A percentile compares a stretch with the other conserved stretches of the same genome.
These are phyloP conservation scores for Sarcodon sp. DNA, from an alignment of 768 basidiomycete genomes.

Conservation along the genomic window DNA sequence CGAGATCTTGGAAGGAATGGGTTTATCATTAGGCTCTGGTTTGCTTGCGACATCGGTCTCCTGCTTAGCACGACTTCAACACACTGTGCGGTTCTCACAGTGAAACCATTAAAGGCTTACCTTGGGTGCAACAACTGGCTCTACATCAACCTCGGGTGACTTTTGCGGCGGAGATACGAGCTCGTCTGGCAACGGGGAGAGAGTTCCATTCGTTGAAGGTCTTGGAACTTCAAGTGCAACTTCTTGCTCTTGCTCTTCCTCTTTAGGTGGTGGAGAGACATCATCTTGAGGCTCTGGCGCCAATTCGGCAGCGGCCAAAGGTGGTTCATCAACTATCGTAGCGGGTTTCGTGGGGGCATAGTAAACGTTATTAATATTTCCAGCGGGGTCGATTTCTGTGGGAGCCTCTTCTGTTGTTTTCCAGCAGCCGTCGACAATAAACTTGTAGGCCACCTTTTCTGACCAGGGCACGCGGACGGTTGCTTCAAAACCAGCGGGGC, in stretches of 20 bases:
- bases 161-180: background rate
- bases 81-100: too few species aligned
- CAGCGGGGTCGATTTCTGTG: slow-evolving; percentile 45
- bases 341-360: slow-evolving; percentile 34
- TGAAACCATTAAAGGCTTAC: too few species aligned
- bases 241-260: too few species aligned
- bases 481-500: slow-evolving; percentile 41
- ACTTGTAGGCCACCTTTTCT: slow-evolving; percentile 61
- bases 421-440: slow-evolving; percentile 69
- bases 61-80: too few species aligned
- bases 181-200: background rate
- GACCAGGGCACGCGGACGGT: slow-evolving; percentile 46
- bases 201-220: background rate
- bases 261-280: slow-evolving; percentile 14
- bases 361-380: slow-evolving; percentile 63
- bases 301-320: background rate
- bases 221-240: too few species aligned
- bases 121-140: too few species aligned
- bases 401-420: slow-evolving; percentile 36
- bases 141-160: background rate
- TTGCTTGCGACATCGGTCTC: too few species aligned
- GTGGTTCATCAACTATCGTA: slow-evolving; percentile 4
- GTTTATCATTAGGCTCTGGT: background rate
- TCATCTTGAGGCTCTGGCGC: background rate
- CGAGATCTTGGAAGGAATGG: background rate